phyloP scores from a whole-genome alignment of 495 filamentous ascomycete species.

The Xylaria curta region DNA sequence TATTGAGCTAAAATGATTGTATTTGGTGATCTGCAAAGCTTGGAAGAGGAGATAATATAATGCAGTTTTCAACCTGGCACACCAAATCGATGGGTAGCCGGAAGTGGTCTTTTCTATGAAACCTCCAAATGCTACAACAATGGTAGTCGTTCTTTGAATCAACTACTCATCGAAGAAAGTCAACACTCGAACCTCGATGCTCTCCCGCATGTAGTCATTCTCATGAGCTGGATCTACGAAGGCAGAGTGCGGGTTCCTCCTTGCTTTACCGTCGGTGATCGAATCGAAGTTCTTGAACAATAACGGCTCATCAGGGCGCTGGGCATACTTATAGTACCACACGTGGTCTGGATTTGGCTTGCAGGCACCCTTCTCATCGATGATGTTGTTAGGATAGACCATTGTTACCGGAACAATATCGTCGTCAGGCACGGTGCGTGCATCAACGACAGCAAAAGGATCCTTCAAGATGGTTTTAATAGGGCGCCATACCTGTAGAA shows the following conservation, averaged over 20 bases:
- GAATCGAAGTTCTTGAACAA: slow-evolving; percentile 67
- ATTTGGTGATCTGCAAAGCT: not conserved
- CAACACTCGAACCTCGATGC: slow-evolving; percentile 62
- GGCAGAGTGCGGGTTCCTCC: slow-evolving; percentile 60
- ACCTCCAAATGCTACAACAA: not conserved
- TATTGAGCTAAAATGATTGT: not conserved
- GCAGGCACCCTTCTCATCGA: slow-evolving; percentile 62
- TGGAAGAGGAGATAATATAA: not conserved
- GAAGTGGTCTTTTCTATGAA: not conserved
- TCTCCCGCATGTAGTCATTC: slow-evolving; percentile 54
- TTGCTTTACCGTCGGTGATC: slow-evolving; percentile 47
- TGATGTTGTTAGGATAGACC: slow-evolving; percentile 54
- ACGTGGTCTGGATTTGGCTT: slow-evolving; percentile 53
- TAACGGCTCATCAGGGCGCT: slow-evolving; percentile 59
- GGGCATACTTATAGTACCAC: slow-evolving; percentile 58
- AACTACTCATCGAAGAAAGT: slow-evolving; percentile 7
- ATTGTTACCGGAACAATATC: slow-evolving; percentile 55
- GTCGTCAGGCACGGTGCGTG: slow-evolving; percentile 50
- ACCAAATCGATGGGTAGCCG: not conserved
- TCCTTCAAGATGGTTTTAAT: slow-evolving; percentile 64
- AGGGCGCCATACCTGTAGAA: slow-evolving; percentile 60
- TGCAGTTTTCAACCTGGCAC: not conserved
- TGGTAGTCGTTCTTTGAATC: not conserved
- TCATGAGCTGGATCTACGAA: slow-evolving; percentile 59
- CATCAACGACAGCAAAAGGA: slow-evolving; percentile 60